Evolutionary conservation across 352 stramenopile species (phyloP), one percentile per base, ranked within the genome.

Genomic region (Globisporangium abappressorium): DNA sequence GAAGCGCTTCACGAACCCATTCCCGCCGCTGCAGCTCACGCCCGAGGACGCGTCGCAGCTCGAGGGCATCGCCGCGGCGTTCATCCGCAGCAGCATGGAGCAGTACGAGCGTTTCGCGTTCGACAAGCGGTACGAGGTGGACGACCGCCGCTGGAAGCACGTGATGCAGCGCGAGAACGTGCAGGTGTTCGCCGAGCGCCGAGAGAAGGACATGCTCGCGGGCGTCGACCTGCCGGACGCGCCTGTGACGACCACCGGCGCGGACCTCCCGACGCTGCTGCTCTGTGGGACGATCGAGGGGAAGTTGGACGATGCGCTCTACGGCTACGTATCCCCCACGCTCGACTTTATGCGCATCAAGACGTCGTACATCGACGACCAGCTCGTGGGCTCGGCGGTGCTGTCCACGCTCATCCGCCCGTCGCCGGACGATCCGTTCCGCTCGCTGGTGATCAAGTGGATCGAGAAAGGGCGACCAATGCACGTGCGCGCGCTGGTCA

Each of bases 221-320:
- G 24, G 12, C 11, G 18, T 49, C 14, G 24, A 64, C 24, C 38
- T 64, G 28, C 30, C 55, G 9, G 55, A 61, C 2, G 28, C 30
- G 11, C 57, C 57, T 3, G 33, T 49, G 34, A 15, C 34, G 12
- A 24, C 57, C 34, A 53, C 33, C 22, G 63, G 63, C 7, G 59
- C 68, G 0, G 76, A 85, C 33, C 51, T 85, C 15, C 78, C 76
- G 2, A 68, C 82, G 28, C 62, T 85, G n/a, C 70, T 84, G 56
- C 74, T 79, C 11, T 75, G 80, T n/a, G 84, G 84, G 20, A 83
- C 76, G 9, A 62, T 92, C 0, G 67, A 74, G 11, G 84, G 84
- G 6, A 78, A 75, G 22, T 43, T 92, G 0, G 75, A 91, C 24
- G 84, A 92, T 51, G 78, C 74, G 20, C 77, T 92, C 70, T 89